Conservation (phyloP, 495 filamentous ascomycete species). For the Jackrogersella multiformis region DNA sequence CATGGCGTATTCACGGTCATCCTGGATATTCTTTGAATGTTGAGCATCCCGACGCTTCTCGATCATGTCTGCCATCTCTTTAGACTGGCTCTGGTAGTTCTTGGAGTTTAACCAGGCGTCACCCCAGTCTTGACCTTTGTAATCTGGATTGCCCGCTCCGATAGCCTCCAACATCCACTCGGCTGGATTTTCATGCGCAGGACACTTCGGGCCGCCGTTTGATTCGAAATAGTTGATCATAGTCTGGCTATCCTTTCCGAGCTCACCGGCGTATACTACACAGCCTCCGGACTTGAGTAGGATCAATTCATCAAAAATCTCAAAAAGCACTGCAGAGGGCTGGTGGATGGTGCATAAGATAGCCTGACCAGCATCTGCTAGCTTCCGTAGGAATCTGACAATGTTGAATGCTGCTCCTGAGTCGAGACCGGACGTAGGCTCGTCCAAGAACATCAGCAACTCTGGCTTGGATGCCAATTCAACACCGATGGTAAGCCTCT, state of each 20-base stretch:
- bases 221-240: conserved; percentile 60
- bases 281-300: conserved; percentile 72
- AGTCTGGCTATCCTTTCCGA: conserved; percentile 54
- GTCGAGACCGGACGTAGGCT: conserved; percentile 79
- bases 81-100: conserved; percentile 70
- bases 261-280: conserved; percentile 72
- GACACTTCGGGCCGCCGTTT: conserved; percentile 73
- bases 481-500: conserved; percentile 79
- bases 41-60: conserved; percentile 31
- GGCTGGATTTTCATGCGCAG: conserved; percentile 71
- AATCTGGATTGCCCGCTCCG: conserved; percentile 56
- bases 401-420: conserved; percentile 71
- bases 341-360: conserved; percentile 82
- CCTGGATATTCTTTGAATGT: conserved; percentile 43
- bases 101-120: conserved; percentile 75
- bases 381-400: conserved; percentile 69
- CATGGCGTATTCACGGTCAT: conserved; percentile 45
- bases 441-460: conserved; percentile 76
- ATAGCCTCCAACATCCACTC: conserved; percentile 92
- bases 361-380: conserved; percentile 73
- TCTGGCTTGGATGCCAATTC: conserved; percentile 80
- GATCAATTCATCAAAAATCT: conserved; percentile 74
- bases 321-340: conserved; percentile 75
- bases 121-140: conserved; percentile 74
- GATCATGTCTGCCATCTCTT: conserved; percentile 47